Base-by-base conservation (phyloP, 345 rosid species). In the Brassica incana region DNA sequence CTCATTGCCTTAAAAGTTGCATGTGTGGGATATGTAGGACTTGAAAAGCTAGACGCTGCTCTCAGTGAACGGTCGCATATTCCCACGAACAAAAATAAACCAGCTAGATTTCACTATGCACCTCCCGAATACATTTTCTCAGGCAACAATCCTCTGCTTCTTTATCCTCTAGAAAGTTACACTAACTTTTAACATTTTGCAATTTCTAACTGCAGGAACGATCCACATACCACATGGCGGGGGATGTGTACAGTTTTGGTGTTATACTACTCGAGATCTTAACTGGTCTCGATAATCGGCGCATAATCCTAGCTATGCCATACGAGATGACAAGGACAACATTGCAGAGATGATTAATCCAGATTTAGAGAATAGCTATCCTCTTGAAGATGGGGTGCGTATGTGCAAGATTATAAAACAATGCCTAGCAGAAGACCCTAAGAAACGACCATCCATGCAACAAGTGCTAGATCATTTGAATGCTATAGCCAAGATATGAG, bases 371-470 rank as follows among this genome's bases (percentile, higher is more conserved):
- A 38, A 15, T 9, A 73, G 45, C 20, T 73, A 8, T 63, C 32
- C 77, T 30, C 32, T 6, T 11, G 69, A 63, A 10, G 45, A 3
- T 1, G 77, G 69, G 3, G 63, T 5, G 3, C 45, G 5, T 5
- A 63, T 73, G 62, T 63, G 3, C 48, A 1, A 73, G 1, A 0
- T 73, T 63, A 73, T 73, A 5, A 48, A 45, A 63, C 45, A 29
- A 16, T 73, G 69, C 2, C 69, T 73, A 1, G 48, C 63, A 0
- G 61, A 45, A 48, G 40, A 74, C 4, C 62, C 9, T 0, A 10
- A 62, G 45, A 45, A 10, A 10, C 69, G 69, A 73, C 77, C 69
- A 27, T 15, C 69, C 32, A 74, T 74, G 77, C 61, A 74, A 30
- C 20, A 63, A 30, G 77, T 64, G 18, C 8, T 63, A 0, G 64